phyloP scores from a whole-genome alignment of 2,329 filamentous ascomycete species.

The Polychaeton citri region DNA sequence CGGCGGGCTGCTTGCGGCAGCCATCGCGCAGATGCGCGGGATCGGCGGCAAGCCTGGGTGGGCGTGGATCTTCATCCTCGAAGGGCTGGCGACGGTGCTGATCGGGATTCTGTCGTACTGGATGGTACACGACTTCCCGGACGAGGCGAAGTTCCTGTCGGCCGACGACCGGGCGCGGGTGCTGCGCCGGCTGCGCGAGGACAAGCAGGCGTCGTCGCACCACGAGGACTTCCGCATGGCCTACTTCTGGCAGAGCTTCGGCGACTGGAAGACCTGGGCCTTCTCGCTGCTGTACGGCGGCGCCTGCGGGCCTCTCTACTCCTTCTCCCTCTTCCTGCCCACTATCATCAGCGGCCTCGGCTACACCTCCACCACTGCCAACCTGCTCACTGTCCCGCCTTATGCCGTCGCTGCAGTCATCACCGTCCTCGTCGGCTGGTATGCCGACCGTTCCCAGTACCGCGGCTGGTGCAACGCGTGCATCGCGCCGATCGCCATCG shows the following conservation, averaged over 20 bases:
- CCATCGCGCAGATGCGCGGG: constrained; percentile 57
- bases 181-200: constrained; percentile 52
- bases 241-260: constrained; percentile 56
- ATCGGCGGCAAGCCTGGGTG: constrained; percentile 34
- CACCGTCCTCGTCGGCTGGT: constrained; percentile 56
- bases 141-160: constrained; percentile 57
- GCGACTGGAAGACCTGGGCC: constrained; percentile 74
- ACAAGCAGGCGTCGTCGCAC: constrained; percentile 61
- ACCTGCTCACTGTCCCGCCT: constrained; percentile 62
- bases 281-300: constrained; percentile 71
- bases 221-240: constrained; percentile 61
- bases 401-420: constrained; percentile 59
- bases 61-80: constrained; percentile 22
- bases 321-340: constrained; percentile 66
- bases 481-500: constrained; percentile 56
- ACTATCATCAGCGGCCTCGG: constrained; percentile 53
- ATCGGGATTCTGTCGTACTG: constrained; percentile 58
- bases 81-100: constrained; percentile 57
- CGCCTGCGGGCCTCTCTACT: constrained; percentile 56
- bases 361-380: constrained; percentile 48
- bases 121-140: constrained; percentile 73
- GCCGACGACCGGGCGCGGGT: constrained; percentile 58
- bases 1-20: constrained; percentile 59
- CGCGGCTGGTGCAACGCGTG: constrained; percentile 71
- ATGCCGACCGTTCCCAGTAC: constrained; percentile 60